Evolutionary conservation across 2,329 filamentous ascomycete species (phyloP), one percentile per base, ranked within the genome.

Genomic region (Curvularia lunata): DNA sequence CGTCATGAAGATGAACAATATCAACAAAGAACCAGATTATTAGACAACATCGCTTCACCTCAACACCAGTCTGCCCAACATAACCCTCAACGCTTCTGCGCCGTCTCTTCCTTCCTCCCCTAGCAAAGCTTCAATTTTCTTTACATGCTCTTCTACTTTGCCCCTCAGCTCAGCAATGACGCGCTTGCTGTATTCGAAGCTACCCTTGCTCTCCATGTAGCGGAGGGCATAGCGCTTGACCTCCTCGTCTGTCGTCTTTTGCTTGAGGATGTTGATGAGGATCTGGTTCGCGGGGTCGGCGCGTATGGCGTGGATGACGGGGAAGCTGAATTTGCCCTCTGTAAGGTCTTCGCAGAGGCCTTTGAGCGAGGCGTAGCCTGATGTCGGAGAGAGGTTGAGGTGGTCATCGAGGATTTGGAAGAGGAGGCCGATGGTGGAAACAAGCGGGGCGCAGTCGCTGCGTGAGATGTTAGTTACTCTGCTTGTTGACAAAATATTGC

Each of bases 281-380:
- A 96, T 89, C 66, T 90, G 82, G 73, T 92, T 91, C 28, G 81
- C 79, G 18, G 86, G 91, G 73, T 92, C 86, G 58, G 89, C 80
- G 61, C 91, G 90, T 67, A 98, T 96, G 75, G 90, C 90, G 80
- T 98, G 94, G 70, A 98, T 97, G 70, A 98, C 88, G 40, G 93
- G 92, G 75, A 97, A 97, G 25, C 90, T 94, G 81, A 97, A 97
- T 83, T 98, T 98, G 63, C 94, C 94, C 80, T 98, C 95, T 1
- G 92, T 97, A 68, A 98, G 80, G 78, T 98, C 95, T 80, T 98
- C 94, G 77, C 91, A 96, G 67, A 97, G 85, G 48, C 94, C 95
- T 81, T 98, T 98, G 77, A 96, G 94, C 63, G 89, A 83, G 37
- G 88, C 88, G 81, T 97, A 97, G 70, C 71, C 75, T 2, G 77